Conservation (phyloP, 345 rosid genomes). For the Eucalyptus polyanthemos region DNA sequence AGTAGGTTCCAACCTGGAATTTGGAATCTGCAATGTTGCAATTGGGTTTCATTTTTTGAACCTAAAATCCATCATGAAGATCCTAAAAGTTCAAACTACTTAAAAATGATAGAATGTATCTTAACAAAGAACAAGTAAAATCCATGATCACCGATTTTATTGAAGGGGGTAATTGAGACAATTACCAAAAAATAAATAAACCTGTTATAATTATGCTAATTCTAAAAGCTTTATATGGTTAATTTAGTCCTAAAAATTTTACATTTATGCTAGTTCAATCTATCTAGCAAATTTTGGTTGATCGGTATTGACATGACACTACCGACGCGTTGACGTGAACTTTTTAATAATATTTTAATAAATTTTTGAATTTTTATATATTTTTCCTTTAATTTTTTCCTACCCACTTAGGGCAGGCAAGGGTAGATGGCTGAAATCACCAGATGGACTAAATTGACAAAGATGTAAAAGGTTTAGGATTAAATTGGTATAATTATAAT, state of each 20-base stretch:
- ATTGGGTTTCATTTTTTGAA: not conserved
- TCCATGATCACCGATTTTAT: not conserved
- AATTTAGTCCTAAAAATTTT: too few relatives aligned
- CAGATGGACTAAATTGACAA: fast-evolving
- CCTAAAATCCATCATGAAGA: not conserved
- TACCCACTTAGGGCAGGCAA: fast-evolving
- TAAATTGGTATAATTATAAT: fast-evolving
- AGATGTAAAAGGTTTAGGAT: fast-evolving
- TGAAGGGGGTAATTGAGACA: not conserved
- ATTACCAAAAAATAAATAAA: too few relatives aligned
- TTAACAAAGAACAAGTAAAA: not conserved
- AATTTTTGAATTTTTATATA: too few relatives aligned
- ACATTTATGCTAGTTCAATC: too few relatives aligned
- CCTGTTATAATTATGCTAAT: fast-evolving
- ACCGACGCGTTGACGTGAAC: fast-evolving
- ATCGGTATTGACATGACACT: fast-evolving
- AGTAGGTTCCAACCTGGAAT: not conserved
- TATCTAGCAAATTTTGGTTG: too few relatives aligned
- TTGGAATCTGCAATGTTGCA: not conserved
- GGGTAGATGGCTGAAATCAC: too few relatives aligned
- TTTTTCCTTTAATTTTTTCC: too few relatives aligned
- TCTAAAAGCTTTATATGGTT: too few relatives aligned
- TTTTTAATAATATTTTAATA: too few relatives aligned
- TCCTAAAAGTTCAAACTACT: not conserved
- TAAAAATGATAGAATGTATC: not conserved